Percentiles rank a stretch among this genome's conserved stretches.
Conservation (phyloP, 352 stramenopile genomes). For the Saprolegnia diclina region DNA sequence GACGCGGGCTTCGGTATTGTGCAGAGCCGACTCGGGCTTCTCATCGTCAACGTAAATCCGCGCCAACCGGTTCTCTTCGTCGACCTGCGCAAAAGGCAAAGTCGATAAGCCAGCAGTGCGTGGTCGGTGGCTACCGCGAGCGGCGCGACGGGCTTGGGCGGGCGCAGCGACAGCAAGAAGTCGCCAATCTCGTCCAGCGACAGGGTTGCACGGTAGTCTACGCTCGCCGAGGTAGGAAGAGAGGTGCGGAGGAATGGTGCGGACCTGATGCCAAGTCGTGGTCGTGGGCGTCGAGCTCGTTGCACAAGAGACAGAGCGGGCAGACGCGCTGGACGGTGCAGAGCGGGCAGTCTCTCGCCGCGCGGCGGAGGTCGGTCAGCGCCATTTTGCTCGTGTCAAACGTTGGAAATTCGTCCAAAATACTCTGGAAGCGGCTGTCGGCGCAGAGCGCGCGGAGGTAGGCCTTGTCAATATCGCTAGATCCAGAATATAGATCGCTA, state of each 20-base stretch:
- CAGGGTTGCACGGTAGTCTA: constrained; percentile 16
- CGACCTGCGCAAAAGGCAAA: neutral
- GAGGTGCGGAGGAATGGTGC: neutral
- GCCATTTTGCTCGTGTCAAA: constrained; percentile 46
- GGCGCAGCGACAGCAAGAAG: constrained; percentile 12
- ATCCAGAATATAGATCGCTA: no score
- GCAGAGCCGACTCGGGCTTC: constrained; percentile 15
- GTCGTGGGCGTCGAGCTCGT: constrained; percentile 3
- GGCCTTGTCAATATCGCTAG: constrained; percentile 45
- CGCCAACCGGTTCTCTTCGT: constrained; percentile 18
- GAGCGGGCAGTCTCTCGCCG: constrained; percentile 28
- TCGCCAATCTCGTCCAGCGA: constrained; percentile 15
- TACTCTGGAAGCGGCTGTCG: constrained; percentile 39
- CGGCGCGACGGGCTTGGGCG: neutral
- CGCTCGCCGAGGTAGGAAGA: neutral
- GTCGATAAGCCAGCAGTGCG: neutral
- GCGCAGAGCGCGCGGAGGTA: constrained; percentile 51
- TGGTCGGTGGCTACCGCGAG: neutral
- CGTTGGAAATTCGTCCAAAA: constrained; percentile 59
- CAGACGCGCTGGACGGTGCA: constrained; percentile 33
- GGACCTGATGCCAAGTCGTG: neutral
- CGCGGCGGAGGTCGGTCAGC: constrained; percentile 21
- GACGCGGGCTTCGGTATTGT: neutral
- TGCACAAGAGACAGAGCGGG: constrained; percentile 33
- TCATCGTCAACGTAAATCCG: constrained; percentile 21